Percentiles rank a stretch among this genome's conserved stretches.
Conservation (phyloP, 495 filamentous ascomycete genomes). For the Aspergillus hancockii region DNA sequence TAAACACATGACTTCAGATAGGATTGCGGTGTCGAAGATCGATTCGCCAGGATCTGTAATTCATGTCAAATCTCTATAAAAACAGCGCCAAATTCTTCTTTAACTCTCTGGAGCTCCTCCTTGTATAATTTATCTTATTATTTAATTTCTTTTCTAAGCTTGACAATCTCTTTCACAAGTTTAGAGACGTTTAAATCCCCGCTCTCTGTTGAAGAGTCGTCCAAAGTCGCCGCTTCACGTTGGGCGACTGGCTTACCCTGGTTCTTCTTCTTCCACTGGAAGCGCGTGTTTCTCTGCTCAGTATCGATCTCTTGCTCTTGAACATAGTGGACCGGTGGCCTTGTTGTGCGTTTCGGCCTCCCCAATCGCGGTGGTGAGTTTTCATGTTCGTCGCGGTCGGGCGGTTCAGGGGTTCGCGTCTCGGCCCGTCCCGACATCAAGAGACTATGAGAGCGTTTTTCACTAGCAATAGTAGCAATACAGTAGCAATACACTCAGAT, state of each 20-base stretch:
- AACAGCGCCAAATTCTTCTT: constrained; percentile 23
- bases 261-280: constrained; percentile 14
- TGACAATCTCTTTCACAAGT: constrained; percentile 20
- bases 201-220: constrained; percentile 21
- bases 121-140: constrained; percentile 22
- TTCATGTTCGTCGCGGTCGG: neutral
- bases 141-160: constrained; percentile 28
- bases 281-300: constrained; percentile 13
- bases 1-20: constrained; percentile 3
- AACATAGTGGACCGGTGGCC: neutral
- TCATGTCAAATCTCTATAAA: constrained; percentile 19
- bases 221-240: constrained; percentile 15
- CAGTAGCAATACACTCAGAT: too few species aligned
- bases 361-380: neutral
- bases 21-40: constrained; percentile 20
- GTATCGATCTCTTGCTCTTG: neutral
- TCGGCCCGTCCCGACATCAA: neutral
- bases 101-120: constrained; percentile 21
- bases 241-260: constrained; percentile 13
- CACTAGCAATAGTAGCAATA: too few species aligned
- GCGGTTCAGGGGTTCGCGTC: neutral
- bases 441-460: too few species aligned
- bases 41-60: constrained; percentile 11
- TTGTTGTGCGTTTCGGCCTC: neutral
- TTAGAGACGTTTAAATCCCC: constrained; percentile 13